Base-by-base conservation (phyloP, 2,329 filamentous ascomycete species). In the Aaosphaeria pasadenensis region DNA sequence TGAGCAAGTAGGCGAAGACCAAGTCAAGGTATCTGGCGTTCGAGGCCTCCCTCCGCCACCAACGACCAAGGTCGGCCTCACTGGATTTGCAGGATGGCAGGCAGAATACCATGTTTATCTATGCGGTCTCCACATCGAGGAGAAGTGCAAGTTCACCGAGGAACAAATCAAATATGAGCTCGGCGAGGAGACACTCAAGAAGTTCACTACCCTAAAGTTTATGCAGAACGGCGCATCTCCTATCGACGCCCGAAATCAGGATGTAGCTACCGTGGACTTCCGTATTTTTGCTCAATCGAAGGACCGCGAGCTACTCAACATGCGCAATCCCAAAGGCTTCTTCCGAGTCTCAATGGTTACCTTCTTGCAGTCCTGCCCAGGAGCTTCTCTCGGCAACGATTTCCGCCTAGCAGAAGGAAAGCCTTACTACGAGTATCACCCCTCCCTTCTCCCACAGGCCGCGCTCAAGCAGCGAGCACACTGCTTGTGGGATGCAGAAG, bases 221-320 rank as follows among this genome's bases (percentile, higher is more conserved):
- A 71, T 66, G 43, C 58, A 66, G 29, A 77, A 70, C 57, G 78
- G 63, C 45, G 68, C 52, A 32, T 68, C 44, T 1, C 59, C 67
- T 0, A 58, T 70, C 7, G 67, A 77, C 43, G 70, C 74, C 0
- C 56, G 59, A 4, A 74, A 72, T 13, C 77, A 79, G 31, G 71
- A 74, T 30, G 70, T 71, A 1, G 77, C 76, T 0, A 81, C 77
- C 0, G 77, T 80, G 0, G 75, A 77, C 39, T 69, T 79, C 42
- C 58, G 75, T 24, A 65, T 76, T 47, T 73, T 79, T 56, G 71
- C 58, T 38, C 75, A 84, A 54, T 75, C 78, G 3, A 63, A 58
- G 1, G 61, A 71, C 7, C 69, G 71, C 30, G 62, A 60, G 72
- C 4, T 70, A 73, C 29, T 64, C 38, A 54, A 56, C 72, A 77